These are phyloP conservation scores for Citrus mangshanensis DNA, from an alignment of 345 rosid genomes.

Conservation along the genomic window DNA sequence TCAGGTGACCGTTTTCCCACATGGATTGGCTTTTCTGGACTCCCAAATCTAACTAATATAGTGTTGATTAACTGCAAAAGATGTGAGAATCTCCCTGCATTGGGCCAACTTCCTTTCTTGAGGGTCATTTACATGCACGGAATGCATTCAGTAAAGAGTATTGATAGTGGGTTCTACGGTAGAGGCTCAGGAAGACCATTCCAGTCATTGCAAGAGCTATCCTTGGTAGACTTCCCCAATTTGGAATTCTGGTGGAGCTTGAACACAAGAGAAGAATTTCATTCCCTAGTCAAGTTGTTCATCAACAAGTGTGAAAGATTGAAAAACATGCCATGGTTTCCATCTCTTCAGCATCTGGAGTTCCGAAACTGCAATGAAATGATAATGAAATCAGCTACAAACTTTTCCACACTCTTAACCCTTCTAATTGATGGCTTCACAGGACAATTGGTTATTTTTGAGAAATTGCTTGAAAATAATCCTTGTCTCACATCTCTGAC, in stretches of 20 bases:
- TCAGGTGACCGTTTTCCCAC: constrained; percentile 3
- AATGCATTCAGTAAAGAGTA: neutral
- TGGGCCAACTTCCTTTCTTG: constrained; percentile 2
- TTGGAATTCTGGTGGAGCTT: constrained; percentile 6
- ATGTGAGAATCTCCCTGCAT: neutral
- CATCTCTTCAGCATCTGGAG: constrained; percentile 14
- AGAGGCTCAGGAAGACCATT: neutral
- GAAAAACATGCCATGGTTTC: neutral
- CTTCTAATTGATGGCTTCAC: neutral
- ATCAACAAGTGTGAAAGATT: constrained; percentile 7
- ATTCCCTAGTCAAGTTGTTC: neutral
- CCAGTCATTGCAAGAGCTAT: neutral
- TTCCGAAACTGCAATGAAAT: neutral
- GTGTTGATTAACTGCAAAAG: neutral
- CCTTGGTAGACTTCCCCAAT: neutral
- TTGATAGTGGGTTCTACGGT: constrained; percentile 8
- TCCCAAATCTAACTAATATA: constrained; percentile 2
- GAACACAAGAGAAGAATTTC: constrained; percentile 1
- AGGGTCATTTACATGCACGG: constrained; percentile 2
- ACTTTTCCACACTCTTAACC: constrained; percentile 1
- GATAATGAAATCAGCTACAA: neutral
- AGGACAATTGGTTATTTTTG: neutral
- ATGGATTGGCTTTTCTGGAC: neutral
- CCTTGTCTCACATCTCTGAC: constrained; percentile 2
- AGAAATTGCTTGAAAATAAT: constrained; percentile 2